Percentiles rank a stretch among this genome's conserved stretches.
Conservation (phyloP, 2,329 filamentous ascomycete genomes). For the Periconia sp. region DNA sequence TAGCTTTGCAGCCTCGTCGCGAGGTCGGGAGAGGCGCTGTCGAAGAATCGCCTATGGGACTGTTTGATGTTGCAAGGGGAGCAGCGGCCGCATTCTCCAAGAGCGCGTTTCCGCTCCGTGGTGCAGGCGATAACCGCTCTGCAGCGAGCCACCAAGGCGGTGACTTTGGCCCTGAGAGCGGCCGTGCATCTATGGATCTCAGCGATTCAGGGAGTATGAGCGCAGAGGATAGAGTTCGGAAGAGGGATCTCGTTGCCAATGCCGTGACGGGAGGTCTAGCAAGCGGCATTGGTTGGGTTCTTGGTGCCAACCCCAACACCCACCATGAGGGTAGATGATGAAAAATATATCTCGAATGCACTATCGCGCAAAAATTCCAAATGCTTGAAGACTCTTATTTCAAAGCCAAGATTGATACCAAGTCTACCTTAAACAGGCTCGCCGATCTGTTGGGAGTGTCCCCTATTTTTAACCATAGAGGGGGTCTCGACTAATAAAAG, state of each 20-base stretch:
- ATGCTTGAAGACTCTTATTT: background rate
- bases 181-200: conserved; percentile 29
- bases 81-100: conserved; percentile 52
- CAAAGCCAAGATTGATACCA: too few species aligned
- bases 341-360: background rate
- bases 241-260: conserved; percentile 71
- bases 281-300: conserved; percentile 65
- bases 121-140: conserved; percentile 8
- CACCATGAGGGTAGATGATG: background rate
- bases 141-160: conserved; percentile 9
- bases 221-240: conserved; percentile 56
- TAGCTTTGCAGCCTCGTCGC: conserved; percentile 41
- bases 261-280: conserved; percentile 65
- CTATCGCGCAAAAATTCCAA: background rate
- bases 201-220: conserved; percentile 43
- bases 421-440: too few species aligned
- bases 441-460: too few species aligned
- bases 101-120: conserved; percentile 50
- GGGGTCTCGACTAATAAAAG: too few species aligned
- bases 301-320: conserved; percentile 48
- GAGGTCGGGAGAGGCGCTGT: conserved; percentile 46
- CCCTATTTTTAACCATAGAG: too few species aligned
- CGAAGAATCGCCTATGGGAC: conserved; percentile 55
- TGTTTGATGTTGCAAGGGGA: conserved; percentile 55
- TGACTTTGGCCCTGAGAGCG: conserved; percentile 8